These are phyloP conservation scores for Phytopythium vexans DNA, from an alignment of 352 stramenopile species.

Conservation along the genomic window DNA sequence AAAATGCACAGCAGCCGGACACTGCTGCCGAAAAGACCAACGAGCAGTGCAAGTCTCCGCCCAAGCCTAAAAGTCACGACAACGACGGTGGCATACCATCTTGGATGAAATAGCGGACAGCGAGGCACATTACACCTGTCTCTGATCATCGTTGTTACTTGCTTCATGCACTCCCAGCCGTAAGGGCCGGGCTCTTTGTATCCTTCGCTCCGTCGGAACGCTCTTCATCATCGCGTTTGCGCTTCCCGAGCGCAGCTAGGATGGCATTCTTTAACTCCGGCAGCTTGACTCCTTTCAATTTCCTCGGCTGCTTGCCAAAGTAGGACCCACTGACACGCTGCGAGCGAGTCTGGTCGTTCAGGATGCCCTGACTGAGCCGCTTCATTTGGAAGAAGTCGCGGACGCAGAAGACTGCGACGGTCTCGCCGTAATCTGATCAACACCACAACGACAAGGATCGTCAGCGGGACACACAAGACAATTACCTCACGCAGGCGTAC, in stretches of 20 bases:
- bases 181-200: not conserved
- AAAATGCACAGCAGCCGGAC: too few relatives aligned
- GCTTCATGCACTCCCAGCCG: not conserved
- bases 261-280: constrained; percentile 39
- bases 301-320: constrained; percentile 20
- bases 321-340: constrained; percentile 47
- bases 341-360: constrained; percentile 73
- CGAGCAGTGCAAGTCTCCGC: too few relatives aligned
- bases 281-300: constrained; percentile 21
- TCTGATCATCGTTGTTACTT: not conserved
- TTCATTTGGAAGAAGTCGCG: constrained; percentile 70
- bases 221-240: not conserved
- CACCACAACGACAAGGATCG: not conserved
- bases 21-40: too few relatives aligned
- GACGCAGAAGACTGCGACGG: constrained; percentile 73
- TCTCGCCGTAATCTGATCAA: constrained; percentile 66
- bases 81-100: not conserved
- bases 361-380: constrained; percentile 63
- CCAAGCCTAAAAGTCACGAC: not conserved
- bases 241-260: constrained; percentile 38
- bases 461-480: constrained; percentile 4
- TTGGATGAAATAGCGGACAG: constrained; percentile 2
- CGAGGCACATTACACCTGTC: too few relatives aligned
- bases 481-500: not conserved
- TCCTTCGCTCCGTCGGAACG: not conserved